These are phyloP conservation scores for Neoboletus magnificus DNA, from an alignment of 768 basidiomycete genomes.

Conservation along the genomic window DNA sequence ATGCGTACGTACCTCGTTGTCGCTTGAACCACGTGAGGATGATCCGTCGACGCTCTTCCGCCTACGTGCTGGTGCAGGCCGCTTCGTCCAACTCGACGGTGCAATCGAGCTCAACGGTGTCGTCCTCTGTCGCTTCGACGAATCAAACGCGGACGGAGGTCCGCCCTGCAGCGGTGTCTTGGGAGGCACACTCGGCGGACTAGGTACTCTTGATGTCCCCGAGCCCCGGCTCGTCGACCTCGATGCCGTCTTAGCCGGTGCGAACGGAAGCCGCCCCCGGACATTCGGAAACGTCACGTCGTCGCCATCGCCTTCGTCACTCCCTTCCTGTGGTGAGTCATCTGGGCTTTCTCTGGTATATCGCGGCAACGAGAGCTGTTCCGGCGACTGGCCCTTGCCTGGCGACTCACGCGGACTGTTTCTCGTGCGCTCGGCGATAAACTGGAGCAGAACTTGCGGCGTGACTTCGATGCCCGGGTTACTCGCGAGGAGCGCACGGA, in stretches of 20 bases:
- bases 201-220: slow-evolving; percentile 39
- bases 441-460: slow-evolving; percentile 57
- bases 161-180: slow-evolving; percentile 42
- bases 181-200: slow-evolving; percentile 59
- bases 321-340: slow-evolving; percentile 33
- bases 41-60: slow-evolving; percentile 70
- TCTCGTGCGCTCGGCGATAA: slow-evolving; percentile 63
- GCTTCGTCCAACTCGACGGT: slow-evolving; percentile 75
- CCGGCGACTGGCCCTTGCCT: slow-evolving; percentile 12
- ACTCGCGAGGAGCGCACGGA: slow-evolving; percentile 52
- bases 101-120: slow-evolving; percentile 56
- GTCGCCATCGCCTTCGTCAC: slow-evolving; percentile 34
- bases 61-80: slow-evolving; percentile 63
- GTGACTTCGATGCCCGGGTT: slow-evolving; percentile 68
- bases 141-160: slow-evolving; percentile 60
- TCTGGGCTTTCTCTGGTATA: slow-evolving; percentile 30
- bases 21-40: slow-evolving; percentile 48
- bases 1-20: slow-evolving; percentile 60
- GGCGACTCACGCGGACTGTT: slow-evolving; percentile 31
- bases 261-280: slow-evolving; percentile 37
- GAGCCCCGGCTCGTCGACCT: slow-evolving; percentile 63
- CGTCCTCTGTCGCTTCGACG: slow-evolving; percentile 64
- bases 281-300: slow-evolving; percentile 34
- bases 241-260: slow-evolving; percentile 30
- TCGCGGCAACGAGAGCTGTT: slow-evolving; percentile 12